Conservation (phyloP, 129 eudicot genomes). For the Arctium lappa region DNA sequence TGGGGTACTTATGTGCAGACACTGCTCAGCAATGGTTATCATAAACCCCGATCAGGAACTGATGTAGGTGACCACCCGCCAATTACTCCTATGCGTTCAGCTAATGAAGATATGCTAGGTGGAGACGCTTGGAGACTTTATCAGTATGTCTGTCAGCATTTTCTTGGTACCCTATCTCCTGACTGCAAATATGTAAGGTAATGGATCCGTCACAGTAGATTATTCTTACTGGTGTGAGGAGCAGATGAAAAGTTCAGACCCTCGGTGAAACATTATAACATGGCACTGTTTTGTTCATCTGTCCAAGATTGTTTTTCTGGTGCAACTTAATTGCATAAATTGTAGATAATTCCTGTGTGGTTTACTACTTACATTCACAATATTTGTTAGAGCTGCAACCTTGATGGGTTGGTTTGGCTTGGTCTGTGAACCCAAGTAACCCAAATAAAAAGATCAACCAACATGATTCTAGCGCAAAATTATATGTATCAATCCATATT, state of each 20-base stretch:
- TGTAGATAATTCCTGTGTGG: neutral
- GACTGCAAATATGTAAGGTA: constrained; percentile 82
- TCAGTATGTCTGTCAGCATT: constrained; percentile 92
- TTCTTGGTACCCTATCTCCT: constrained; percentile 79
- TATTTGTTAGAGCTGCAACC: neutral
- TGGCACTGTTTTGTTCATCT: neutral
- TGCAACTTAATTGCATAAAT: neutral
- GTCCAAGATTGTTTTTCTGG: neutral
- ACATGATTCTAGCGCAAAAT: neutral
- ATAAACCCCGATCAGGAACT: constrained; percentile 71
- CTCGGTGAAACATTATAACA: neutral
- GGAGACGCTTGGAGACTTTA: constrained; percentile 89
- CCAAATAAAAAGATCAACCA: neutral
- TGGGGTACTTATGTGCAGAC: constrained; percentile 66
- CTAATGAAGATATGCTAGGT: constrained; percentile 79
- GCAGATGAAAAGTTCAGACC: neutral
- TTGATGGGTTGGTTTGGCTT: neutral
- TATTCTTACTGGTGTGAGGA: constrained; percentile 2
- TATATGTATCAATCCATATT: neutral
- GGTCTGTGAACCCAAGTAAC: neutral
- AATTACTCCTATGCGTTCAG: constrained; percentile 90
- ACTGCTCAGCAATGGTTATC: constrained; percentile 54
- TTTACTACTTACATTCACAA: neutral
- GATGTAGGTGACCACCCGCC: constrained; percentile 98
- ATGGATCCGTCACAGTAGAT: neutral